Base-by-base conservation (phyloP, 495 filamentous ascomycete species). In the Oleoguttula mirabilis region DNA sequence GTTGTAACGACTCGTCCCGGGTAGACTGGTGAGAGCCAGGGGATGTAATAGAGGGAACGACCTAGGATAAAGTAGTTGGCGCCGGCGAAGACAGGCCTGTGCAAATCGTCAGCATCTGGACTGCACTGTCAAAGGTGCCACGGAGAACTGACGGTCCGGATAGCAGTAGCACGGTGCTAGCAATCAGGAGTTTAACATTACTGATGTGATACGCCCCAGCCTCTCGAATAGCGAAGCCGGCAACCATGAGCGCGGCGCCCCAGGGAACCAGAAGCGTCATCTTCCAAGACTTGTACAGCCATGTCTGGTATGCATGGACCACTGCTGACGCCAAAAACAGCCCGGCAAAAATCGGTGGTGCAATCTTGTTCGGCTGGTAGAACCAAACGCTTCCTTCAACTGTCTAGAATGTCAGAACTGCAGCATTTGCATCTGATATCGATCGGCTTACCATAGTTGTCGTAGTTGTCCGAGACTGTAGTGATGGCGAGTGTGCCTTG, bases 1-100 rank as follows among this genome's bases (percentile, higher is more conserved):
- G 80, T 84, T 5, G 77, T 77, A 41, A 82, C 66, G 17, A 86
- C 81, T 1, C 81, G 75, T 3, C 80, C 82, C 0, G 82, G 82
- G 55, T 86, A 80, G 39, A 87, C 76, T 0, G 82, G 80, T 0
- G 80, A 77, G 46, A 78, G 70, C 45, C 85, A 79, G 0, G 82
- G 83, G 27, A 80, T 74, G 60, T 83, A 85, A 61, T 80, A 84
- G 3, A 88, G 66, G 34, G 80, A 72, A 7, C 82, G 78, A 16
- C 79, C 82, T 15, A 87, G 72, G 41, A 78, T 71, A 30, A 30
- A 30, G 14, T 8, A 30, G 27, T 30, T 30, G 8, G 27, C 27
- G 14, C 8, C 27, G 8, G 14, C 14, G 14, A 30, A 30, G 27
- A 30, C 14, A 8, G 27, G 27, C 14, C 27, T 30, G 27, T 8